Evolutionary conservation across 2,329 filamentous ascomycete species (phyloP).

Genomic region (Clonostachys byssicola): DNA sequence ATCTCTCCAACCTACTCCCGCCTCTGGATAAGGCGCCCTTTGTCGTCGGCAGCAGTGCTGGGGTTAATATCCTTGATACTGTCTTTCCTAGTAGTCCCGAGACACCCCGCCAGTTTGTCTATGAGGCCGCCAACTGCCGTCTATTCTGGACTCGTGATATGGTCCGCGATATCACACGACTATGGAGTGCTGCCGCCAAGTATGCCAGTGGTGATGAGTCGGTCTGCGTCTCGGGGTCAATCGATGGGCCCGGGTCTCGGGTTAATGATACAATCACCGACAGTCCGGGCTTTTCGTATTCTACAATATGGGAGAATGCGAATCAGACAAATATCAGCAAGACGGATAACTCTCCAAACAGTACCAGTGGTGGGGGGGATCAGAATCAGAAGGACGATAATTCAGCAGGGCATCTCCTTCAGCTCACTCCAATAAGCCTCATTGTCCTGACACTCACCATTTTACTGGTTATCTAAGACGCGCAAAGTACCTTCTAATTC

Average conservation of each 20-base stretch:
- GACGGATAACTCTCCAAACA: background rate
- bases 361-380: too few species aligned
- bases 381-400: too few species aligned
- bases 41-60: background rate
- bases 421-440: too few species aligned
- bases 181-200: background rate
- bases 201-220: background rate
- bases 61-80: constrained; percentile 31
- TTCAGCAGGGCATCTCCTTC: too few species aligned
- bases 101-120: background rate
- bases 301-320: background rate
- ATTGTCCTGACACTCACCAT: too few species aligned
- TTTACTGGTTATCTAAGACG: too few species aligned
- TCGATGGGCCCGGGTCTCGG: background rate
- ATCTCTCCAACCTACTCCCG: constrained; percentile 3
- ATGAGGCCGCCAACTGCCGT: constrained; percentile 1
- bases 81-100: constrained; percentile 15
- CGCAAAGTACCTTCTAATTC: too few species aligned
- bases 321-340: background rate
- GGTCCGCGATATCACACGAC: background rate
- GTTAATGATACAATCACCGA: background rate
- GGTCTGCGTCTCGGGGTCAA: background rate
- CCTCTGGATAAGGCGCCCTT: constrained; percentile 7
- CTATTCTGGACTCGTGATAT: background rate
- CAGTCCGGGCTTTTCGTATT: background rate